phyloP scores from a whole-genome alignment of 2,329 filamentous ascomycete genomes.

The Chaetomium strumarium region DNA sequence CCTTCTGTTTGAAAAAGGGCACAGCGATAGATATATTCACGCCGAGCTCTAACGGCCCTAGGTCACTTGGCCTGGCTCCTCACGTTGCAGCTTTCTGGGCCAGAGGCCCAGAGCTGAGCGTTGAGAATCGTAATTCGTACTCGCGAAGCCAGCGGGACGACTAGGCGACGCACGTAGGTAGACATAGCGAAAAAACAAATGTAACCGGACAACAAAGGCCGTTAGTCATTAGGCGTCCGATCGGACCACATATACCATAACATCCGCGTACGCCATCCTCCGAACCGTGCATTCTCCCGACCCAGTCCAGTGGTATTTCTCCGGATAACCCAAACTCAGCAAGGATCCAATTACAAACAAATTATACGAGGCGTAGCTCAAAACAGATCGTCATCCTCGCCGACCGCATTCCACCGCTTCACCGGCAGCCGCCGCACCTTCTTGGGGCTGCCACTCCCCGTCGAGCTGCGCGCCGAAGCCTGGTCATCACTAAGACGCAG shows the following conservation, averaged over 20 bases:
- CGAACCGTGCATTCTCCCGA: not conserved
- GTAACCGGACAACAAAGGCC: too few relatives aligned
- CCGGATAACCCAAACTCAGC: not conserved
- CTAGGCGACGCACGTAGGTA: too few relatives aligned
- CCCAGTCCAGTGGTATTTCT: conserved; percentile 8
- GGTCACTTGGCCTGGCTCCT: too few relatives aligned
- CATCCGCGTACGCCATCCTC: not conserved
- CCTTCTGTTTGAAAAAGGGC: too few relatives aligned
- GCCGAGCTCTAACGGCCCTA: too few relatives aligned
- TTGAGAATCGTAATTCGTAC: too few relatives aligned
- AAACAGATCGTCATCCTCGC: conserved; percentile 38
- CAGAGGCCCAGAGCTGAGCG: too few relatives aligned
- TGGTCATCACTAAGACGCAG: conserved; percentile 42
- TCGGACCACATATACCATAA: not conserved
- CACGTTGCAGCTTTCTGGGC: too few relatives aligned
- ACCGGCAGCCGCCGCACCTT: conserved; percentile 46
- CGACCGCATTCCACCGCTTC: conserved; percentile 42
- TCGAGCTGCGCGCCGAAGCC: conserved; percentile 12
- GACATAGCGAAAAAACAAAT: too few relatives aligned
- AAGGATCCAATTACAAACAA: not conserved
- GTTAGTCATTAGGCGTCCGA: not conserved
- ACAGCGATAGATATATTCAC: too few relatives aligned
- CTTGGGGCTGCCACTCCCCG: conserved; percentile 42
- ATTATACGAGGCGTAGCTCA: conserved; percentile 19
- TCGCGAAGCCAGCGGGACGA: too few relatives aligned